Base-by-base conservation (phyloP, 805 yeast genomes). In the Wickerhamomyces bovis region DNA sequence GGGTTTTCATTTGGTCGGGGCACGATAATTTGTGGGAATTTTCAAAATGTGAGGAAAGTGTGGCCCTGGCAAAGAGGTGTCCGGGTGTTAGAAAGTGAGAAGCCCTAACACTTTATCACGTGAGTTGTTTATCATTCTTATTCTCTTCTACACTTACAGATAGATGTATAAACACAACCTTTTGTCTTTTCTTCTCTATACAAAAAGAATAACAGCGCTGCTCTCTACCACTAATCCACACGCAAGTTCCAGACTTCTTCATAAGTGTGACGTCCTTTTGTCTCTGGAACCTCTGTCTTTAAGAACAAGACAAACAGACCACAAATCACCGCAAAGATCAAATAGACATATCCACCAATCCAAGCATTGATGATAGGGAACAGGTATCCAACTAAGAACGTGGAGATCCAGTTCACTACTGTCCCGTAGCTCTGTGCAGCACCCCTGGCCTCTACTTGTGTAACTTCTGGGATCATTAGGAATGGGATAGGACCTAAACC, bases 401-500 rank as follows among this genome's bases (percentile, higher is more conserved):
- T 89, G 10, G 96, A 85, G 11, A 87, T 55, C 97, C 97, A 92
- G 63, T 92, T 94, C 69, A 87, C 78, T 13, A 88, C 78, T 0
- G 94, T 89, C 12, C 96, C 98, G 72, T 87, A 84, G 61, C 96
- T 83, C 66, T 94, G 99, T 0, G 98, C 97, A 40, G 81, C 72
- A 3, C 90, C 90, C 47, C 81, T 81, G 2, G 92, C 92, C 49
- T 81, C 79, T 2, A 76, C 68, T 50, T 89, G 95, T 0, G 95
- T 84, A n/a, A 92, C 81, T 62, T 94, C 98, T 7, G 95, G 79
- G 11, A 92, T 83, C 44, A 90, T 67, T 54, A 92, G 68, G 67
- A 94, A 92, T 38, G 99, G 99, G 45, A 94, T 89, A 7, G 99
- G 99, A 0, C 99, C 99, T 51, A 89, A 64, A 0, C 99, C 99